phyloP scores from a whole-genome alignment of 306 rosid genomes.

The Alnus rubra region DNA sequence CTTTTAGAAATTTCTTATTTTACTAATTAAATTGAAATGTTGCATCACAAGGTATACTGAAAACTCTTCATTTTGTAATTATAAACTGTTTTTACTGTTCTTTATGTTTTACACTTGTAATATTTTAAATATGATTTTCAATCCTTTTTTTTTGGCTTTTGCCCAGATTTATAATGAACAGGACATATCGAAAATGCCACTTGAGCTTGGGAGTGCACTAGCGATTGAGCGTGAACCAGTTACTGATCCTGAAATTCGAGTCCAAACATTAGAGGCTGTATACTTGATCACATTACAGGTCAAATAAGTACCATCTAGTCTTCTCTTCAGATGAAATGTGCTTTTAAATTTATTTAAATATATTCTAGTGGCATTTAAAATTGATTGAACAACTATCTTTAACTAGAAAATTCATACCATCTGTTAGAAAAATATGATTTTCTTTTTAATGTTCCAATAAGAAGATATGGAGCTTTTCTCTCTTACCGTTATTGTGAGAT shows the following conservation, averaged over 20 bases:
- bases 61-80: not conserved
- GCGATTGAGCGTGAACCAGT: constrained; percentile 88
- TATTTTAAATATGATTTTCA: not conserved
- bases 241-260: constrained; percentile 75
- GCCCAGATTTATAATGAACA: constrained; percentile 68
- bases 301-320: not conserved
- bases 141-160: constrained; percentile 4
- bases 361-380: not conserved
- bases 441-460: not conserved
- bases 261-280: constrained; percentile 83
- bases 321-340: not conserved
- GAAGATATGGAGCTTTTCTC: not conserved
- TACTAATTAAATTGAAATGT: not conserved
- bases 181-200: constrained; percentile 90
- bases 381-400: not conserved
- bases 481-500: not conserved
- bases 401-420: not conserved
- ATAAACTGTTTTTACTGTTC: not conserved
- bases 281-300: constrained; percentile 87
- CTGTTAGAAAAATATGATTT: not conserved
- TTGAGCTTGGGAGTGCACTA: constrained; percentile 83
- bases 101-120: not conserved
- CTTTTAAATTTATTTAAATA: not conserved
- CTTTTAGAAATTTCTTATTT: not conserved
- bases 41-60: not conserved